Evolutionary conservation across 2,329 filamentous ascomycete genomes (phyloP).

Genomic region (Lecanosticta acicola): DNA sequence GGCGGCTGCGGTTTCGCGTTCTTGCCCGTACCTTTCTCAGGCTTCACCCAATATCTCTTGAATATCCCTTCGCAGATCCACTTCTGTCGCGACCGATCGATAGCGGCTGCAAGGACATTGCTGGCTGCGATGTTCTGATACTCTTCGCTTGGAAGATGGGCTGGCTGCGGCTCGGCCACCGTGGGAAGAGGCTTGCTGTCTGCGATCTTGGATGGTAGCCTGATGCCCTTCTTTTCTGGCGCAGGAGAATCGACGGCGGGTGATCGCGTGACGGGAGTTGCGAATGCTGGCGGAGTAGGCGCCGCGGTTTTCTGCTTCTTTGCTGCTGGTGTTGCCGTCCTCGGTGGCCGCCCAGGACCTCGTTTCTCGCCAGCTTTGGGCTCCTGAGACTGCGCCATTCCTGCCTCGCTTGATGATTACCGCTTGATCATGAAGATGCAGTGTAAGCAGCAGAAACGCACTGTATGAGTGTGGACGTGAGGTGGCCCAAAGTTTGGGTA

Average conservation of each 20-base stretch:
- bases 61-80: slow-evolving; percentile 66
- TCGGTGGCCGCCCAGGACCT: slow-evolving; percentile 22
- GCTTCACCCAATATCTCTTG: slow-evolving; percentile 73
- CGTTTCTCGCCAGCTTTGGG: slow-evolving; percentile 23
- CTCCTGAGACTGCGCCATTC: slow-evolving; percentile 5
- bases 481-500: no score
- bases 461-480: no score
- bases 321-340: slow-evolving; percentile 14
- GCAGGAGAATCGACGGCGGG: slow-evolving; percentile 16
- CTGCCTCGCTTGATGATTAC: neutral
- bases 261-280: slow-evolving; percentile 10
- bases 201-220: slow-evolving; percentile 57
- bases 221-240: slow-evolving; percentile 25
- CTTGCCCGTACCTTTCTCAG: slow-evolving; percentile 63
- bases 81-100: slow-evolving; percentile 65
- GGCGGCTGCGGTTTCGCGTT: slow-evolving; percentile 50
- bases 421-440: no score
- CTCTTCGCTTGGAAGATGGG: slow-evolving; percentile 57
- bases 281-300: slow-evolving; percentile 9
- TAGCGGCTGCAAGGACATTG: slow-evolving; percentile 67
- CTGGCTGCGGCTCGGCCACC: slow-evolving; percentile 60
- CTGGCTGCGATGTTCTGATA: slow-evolving; percentile 72
- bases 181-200: slow-evolving; percentile 66
- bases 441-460: no score
- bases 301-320: slow-evolving; percentile 24